Evolutionary conservation across 1,284 basidiomycete genomes (phyloP).

Genomic region (Ustilago vetiveriae): DNA sequence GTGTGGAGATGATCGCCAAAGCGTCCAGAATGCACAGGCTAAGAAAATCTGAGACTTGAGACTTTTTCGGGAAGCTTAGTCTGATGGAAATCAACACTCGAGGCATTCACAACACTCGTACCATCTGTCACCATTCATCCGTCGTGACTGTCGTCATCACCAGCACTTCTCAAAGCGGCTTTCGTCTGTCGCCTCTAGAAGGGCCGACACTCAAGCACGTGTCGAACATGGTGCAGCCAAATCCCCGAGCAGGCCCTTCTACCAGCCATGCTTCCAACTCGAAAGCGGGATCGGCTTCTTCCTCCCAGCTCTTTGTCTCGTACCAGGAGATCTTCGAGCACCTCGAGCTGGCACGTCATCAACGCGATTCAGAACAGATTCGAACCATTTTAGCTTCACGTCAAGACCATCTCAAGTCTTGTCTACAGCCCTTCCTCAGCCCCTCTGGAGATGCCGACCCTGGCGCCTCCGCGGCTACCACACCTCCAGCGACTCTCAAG

Average conservation of each 20-base stretch:
- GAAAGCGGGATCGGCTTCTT: slow-evolving; percentile 6
- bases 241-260: slow-evolving; percentile 5
- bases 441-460: not conserved
- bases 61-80: too few relatives aligned
- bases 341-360: slow-evolving; percentile 53
- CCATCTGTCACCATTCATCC: too few relatives aligned
- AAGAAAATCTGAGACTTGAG: too few relatives aligned
- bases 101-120: not conserved
- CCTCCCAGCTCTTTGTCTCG: slow-evolving; percentile 34
- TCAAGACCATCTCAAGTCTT: slow-evolving; percentile 39
- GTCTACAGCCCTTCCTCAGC: slow-evolving; percentile 40
- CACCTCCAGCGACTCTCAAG: slow-evolving; percentile 70
- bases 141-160: too few relatives aligned
- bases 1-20: slow-evolving; percentile 32
- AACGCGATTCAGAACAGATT: slow-evolving; percentile 30
- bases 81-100: slow-evolving; percentile 7
- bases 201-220: too few relatives aligned
- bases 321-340: slow-evolving; percentile 61
- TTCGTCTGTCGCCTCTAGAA: too few relatives aligned
- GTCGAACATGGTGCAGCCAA: slow-evolving; percentile 20
- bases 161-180: not conserved
- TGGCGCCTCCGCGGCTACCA: not conserved
- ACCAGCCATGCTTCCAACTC: slow-evolving; percentile 9
- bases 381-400: slow-evolving; percentile 35
- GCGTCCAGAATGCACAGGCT: slow-evolving; percentile 10